Evolutionary conservation across 2,329 filamentous ascomycete species (phyloP).

Genomic region (Pyrenochaeta sp.): DNA sequence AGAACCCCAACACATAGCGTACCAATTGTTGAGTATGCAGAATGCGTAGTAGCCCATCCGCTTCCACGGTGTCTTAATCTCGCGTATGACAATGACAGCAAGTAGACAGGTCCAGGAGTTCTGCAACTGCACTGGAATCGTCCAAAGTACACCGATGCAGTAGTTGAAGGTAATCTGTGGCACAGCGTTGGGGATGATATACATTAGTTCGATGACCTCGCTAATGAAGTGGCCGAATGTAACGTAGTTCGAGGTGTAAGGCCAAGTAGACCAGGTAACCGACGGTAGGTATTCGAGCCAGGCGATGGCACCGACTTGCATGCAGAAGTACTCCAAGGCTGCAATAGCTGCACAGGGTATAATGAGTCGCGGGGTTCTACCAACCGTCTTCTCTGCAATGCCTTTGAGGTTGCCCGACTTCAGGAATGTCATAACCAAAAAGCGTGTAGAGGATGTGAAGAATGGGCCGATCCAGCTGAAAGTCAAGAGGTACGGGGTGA

Average conservation of each 20-base stretch:
- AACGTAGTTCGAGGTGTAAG: constrained; percentile 46
- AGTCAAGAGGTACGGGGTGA: constrained; percentile 53
- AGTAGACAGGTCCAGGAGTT: constrained; percentile 57
- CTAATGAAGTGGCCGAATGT: constrained; percentile 52
- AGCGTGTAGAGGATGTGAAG: constrained; percentile 55
- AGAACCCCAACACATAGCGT: constrained; percentile 53
- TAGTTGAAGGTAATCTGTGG: constrained; percentile 59
- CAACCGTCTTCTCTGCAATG: constrained; percentile 52
- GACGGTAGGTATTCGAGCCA: constrained; percentile 54
- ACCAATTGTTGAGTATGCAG: constrained; percentile 55
- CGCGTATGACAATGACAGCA: constrained; percentile 54
- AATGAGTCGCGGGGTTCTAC: constrained; percentile 52
- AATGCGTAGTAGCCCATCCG: constrained; percentile 56
- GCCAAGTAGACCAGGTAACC: constrained; percentile 56
- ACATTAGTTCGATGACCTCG: constrained; percentile 53
- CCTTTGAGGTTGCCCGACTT: constrained; percentile 50
- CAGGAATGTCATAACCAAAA: constrained; percentile 52
- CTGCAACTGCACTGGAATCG: constrained; percentile 59
- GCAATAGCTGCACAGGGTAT: constrained; percentile 52
- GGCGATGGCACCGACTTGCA: constrained; percentile 51
- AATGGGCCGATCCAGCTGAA: constrained; percentile 55
- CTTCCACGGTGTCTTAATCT: constrained; percentile 58
- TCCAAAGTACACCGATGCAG: constrained; percentile 61
- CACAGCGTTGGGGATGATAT: constrained; percentile 55
- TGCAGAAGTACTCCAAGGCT: constrained; percentile 55